phyloP scores from a whole-genome alignment of 2,329 filamentous ascomycete species.

The Fusarium buharicum region DNA sequence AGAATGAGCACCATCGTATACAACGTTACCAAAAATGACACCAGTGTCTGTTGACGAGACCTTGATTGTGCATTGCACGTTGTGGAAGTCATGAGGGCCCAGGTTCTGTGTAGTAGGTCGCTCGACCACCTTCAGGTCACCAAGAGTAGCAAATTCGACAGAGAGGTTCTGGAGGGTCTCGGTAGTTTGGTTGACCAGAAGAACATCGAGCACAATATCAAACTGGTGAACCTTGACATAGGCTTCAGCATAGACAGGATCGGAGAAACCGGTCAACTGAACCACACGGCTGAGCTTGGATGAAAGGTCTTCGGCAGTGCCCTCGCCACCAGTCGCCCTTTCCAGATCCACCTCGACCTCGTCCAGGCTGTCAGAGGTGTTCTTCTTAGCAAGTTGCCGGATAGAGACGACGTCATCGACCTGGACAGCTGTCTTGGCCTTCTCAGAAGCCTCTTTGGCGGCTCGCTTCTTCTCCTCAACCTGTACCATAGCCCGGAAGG shows the following conservation, averaged over 20 bases:
- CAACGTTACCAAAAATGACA: conserved; percentile 98
- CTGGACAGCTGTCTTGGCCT: conserved; percentile 92
- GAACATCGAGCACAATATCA: conserved; percentile 95
- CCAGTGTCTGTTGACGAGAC: conserved; percentile 98
- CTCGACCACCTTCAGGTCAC: conserved; percentile 97
- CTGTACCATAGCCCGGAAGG: conserved; percentile 96
- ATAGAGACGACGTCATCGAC: conserved; percentile 96
- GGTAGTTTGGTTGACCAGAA: conserved; percentile 96
- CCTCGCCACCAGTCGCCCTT: conserved; percentile 92
- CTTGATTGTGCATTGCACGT: conserved; percentile 98
- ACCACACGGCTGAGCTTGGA: conserved; percentile 97
- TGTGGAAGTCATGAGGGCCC: conserved; percentile 94
- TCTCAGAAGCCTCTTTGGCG: conserved; percentile 92
- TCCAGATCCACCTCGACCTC: conserved; percentile 91
- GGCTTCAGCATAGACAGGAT: conserved; percentile 97
- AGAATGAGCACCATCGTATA: conserved; percentile 93
- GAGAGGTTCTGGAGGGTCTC: conserved; percentile 97
- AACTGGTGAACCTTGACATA: conserved; percentile 99
- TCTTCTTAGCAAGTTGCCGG: conserved; percentile 93
- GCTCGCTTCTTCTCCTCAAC: conserved; percentile 97
- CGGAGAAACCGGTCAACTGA: conserved; percentile 97
- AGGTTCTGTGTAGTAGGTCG: conserved; percentile 96
- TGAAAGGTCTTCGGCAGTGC: conserved; percentile 82
- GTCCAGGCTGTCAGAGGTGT: conserved; percentile 80
- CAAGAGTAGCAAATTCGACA: conserved; percentile 97